These are phyloP conservation scores for Cladobotryum mycophilum DNA, from an alignment of 2,329 filamentous ascomycete genomes.

Conservation along the genomic window DNA sequence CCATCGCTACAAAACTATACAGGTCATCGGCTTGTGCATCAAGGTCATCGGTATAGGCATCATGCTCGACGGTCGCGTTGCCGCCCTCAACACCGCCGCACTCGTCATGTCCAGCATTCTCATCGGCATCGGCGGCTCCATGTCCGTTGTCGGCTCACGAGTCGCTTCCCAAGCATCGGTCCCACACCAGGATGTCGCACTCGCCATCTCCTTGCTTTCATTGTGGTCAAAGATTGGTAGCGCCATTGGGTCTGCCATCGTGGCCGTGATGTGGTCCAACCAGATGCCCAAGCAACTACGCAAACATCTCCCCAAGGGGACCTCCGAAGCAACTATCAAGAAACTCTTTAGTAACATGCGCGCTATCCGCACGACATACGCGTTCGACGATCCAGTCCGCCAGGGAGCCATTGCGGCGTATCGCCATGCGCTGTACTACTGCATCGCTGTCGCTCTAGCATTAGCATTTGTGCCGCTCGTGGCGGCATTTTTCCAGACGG, in stretches of 20 bases:
- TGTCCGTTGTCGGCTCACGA: constrained; percentile 30
- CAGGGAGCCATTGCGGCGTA: constrained; percentile 29
- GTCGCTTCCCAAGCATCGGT: constrained; percentile 34
- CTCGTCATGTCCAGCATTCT: constrained; percentile 20
- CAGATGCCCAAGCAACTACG: constrained; percentile 19
- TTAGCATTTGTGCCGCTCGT: constrained; percentile 29
- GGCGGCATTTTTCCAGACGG: constrained; percentile 32
- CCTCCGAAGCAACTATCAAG: constrained; percentile 16
- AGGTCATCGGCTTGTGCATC: constrained; percentile 29
- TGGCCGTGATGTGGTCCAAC: constrained; percentile 31
- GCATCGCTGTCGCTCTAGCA: constrained; percentile 25
- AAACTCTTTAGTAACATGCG: constrained; percentile 29
- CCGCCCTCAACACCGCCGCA: no score
- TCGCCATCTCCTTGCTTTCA: constrained; percentile 27
- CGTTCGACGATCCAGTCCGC: constrained; percentile 26
- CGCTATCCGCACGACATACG: constrained; percentile 25
- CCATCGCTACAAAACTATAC: constrained; percentile 33
- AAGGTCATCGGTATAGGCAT: constrained; percentile 32
- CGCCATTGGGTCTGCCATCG: constrained; percentile 30
- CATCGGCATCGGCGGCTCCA: constrained; percentile 28
- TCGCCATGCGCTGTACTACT: constrained; percentile 27
- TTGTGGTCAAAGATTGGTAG: constrained; percentile 32
- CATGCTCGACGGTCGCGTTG: constrained; percentile 21
- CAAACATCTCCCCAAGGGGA: constrained; percentile 18
- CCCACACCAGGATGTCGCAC: constrained; percentile 31